These are phyloP conservation scores for Trypanosoma brucei DNA, from an alignment of 208 protist genomes.

Conservation along the genomic window DNA sequence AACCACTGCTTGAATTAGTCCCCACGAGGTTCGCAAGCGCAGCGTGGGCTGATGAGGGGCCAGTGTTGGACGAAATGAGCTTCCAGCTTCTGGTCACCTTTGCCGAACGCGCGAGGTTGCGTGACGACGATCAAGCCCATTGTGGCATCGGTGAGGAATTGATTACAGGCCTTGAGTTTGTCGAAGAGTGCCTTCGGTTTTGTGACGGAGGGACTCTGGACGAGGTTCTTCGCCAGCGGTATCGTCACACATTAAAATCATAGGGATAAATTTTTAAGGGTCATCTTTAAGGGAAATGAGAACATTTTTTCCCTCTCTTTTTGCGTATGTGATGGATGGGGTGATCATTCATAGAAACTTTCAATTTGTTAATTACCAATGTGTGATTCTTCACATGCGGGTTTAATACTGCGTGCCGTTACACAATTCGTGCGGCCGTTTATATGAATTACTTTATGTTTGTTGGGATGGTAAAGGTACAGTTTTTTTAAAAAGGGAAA, in stretches of 20 bases:
- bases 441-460: no score
- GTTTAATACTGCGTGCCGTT: no score
- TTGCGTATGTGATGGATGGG: neutral
- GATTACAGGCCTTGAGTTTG: neutral
- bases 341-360: no score
- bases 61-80: neutral
- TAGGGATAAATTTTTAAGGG: neutral
- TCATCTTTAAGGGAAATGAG: neutral
- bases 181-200: conserved; percentile 7
- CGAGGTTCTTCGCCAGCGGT: conserved; percentile 16
- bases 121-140: neutral
- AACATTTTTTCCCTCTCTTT: neutral
- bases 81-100: neutral
- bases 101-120: neutral
- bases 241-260: conserved; percentile 1
- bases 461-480: no score
- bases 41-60: neutral
- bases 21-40: neutral
- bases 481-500: no score
- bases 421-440: no score
- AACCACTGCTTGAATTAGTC: conserved; percentile 15
- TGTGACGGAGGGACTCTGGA: neutral
- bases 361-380: no score
- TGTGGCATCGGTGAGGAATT: neutral
- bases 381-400: no score